A percentile compares a stretch with the other conserved stretches of the same genome.
phyloP scores from a whole-genome alignment of 2,329 filamentous ascomycete genomes.

The Colletotrichum salicis region DNA sequence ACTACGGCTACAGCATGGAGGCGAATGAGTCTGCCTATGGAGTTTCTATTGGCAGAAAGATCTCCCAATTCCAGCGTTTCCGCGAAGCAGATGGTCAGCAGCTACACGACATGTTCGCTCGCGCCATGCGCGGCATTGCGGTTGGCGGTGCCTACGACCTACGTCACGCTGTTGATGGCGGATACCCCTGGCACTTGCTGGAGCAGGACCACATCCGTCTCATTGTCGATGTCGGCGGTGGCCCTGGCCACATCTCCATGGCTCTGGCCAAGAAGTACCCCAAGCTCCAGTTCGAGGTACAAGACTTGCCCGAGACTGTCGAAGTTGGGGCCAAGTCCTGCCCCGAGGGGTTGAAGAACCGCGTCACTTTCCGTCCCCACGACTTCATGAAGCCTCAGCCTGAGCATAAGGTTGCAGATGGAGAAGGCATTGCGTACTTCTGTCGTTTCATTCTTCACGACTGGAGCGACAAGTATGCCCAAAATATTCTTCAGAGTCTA shows the following conservation, averaged over 20 bases:
- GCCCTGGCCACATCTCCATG: constrained; percentile 44
- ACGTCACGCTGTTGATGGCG: constrained; percentile 3
- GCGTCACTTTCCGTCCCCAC: constrained; percentile 37
- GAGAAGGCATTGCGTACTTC: constrained; percentile 47
- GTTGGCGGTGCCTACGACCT: constrained; percentile 3
- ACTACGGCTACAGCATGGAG: constrained; percentile 23
- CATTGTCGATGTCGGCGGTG: constrained; percentile 51
- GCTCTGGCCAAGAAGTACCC: constrained; percentile 44
- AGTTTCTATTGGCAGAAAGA: neutral
- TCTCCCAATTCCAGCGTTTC: constrained; percentile 10
- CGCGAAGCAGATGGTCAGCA: neutral
- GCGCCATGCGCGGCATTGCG: constrained; percentile 19
- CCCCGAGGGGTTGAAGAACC: constrained; percentile 20
- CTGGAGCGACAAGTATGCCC: constrained; percentile 54
- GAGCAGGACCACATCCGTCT: neutral
- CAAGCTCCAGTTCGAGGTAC: constrained; percentile 45
- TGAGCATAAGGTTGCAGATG: constrained; percentile 39
- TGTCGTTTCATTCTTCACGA: constrained; percentile 62
- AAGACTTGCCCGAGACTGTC: constrained; percentile 41
- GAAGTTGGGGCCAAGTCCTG: constrained; percentile 25
- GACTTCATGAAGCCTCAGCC: constrained; percentile 43
- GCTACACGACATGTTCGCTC: constrained; percentile 17
- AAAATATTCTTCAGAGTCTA: constrained; percentile 43
- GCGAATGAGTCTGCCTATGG: constrained; percentile 10
- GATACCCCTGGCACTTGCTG: constrained; percentile 10